Base-by-base conservation (phyloP, 768 basidiomycete genomes). In the Mycena vulgaris region DNA sequence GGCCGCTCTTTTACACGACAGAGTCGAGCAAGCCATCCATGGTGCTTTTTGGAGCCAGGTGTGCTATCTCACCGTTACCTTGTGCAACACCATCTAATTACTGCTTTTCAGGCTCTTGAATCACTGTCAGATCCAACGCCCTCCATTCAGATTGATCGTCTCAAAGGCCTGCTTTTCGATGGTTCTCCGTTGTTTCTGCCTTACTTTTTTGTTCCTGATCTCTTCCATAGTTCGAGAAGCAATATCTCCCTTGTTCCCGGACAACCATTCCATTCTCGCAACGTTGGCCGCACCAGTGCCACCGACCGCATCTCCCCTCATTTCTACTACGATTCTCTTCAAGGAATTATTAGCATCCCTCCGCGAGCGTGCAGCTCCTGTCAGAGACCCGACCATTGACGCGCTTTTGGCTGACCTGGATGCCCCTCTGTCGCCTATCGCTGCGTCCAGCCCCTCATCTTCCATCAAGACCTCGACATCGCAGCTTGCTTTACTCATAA, bases 1-100 rank as follows among this genome's bases (percentile, higher is more conserved):
- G 3, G 53, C 57, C 11, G 69, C 74, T 27, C n/a, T 28, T 10
- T 72, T 86, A 13, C 80, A 81, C 13, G 78, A 82, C 16, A 78
- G 87, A 45, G 87, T 89, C 16, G 84, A 86, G 66, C 83, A 85
- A 66, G 88, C 89, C 8, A 86, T 88, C 16, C 90, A 92, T 76
- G 82, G 81, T 56, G 92, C 90, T 5, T 94, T 94, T 77, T 94
- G 93, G 93, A 88, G 90, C 47, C 88, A 92, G 85, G 93, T 93
- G 73, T 75, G 85, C 62, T 52, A 45, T 5, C 66, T 9, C 72
- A 53, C 14, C 57, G 55, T 65, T 48, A 14, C 40, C 16, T 21
- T 66, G 47, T 56, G 11, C 53, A 33, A 53, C 11, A 17, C 21
- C 17, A 40, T 42, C 56, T 11, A 23, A 27, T 45, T 13, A 14